These are phyloP conservation scores for Termitomyces sp. DNA, from an alignment of 768 basidiomycete species.

Conservation along the genomic window DNA sequence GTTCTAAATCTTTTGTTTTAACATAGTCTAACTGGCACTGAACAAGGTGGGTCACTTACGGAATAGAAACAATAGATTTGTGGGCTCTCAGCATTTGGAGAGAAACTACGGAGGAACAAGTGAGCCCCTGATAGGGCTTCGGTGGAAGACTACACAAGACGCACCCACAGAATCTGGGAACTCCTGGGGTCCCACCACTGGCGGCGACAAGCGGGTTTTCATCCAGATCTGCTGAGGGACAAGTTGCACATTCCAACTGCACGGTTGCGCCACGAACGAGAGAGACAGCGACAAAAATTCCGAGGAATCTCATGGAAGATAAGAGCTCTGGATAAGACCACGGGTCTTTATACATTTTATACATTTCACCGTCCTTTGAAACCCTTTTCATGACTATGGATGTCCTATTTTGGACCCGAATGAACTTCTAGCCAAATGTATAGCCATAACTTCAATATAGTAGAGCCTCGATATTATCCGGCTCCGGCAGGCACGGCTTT, in stretches of 20 bases:
- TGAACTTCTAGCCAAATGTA: neutral
- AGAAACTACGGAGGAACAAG: neutral
- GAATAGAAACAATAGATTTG: conserved; percentile 3
- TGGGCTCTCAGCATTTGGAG: neutral
- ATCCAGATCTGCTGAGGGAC: conserved; percentile 7
- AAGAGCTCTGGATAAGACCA: neutral
- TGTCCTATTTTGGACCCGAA: neutral
- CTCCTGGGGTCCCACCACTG: conserved; percentile 8
- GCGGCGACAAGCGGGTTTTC: conserved; percentile 1
- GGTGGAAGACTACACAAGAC: neutral
- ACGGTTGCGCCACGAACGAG: neutral
- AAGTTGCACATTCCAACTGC: conserved; percentile 5
- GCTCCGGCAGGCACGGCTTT: neutral
- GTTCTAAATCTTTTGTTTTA: neutral
- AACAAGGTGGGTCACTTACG: neutral
- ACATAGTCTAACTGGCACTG: neutral
- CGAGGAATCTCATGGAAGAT: neutral
- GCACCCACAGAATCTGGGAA: conserved; percentile 10
- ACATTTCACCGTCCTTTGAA: neutral
- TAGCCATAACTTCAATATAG: neutral
- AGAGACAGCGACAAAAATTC: neutral
- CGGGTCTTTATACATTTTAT: neutral
- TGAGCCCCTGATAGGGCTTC: neutral
- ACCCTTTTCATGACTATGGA: neutral
- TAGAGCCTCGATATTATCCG: neutral